phyloP scores from a whole-genome alignment of 495 filamentous ascomycete species.

The Massariosphaeria phaeospora region DNA sequence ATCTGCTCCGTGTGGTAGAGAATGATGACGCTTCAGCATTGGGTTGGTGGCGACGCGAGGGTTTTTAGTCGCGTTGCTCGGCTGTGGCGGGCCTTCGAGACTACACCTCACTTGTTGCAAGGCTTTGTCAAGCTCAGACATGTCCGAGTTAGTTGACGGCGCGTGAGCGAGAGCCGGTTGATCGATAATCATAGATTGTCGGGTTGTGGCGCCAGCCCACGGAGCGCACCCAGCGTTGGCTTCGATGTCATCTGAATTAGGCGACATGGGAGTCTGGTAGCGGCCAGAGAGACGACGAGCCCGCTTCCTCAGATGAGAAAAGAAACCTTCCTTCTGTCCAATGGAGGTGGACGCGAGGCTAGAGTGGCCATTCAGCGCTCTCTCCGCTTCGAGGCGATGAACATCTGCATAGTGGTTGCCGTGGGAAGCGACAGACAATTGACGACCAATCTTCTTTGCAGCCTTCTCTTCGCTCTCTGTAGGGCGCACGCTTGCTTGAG shows the following conservation, averaged over 20 bases:
- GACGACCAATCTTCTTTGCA: constrained; percentile 89
- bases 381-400: constrained; percentile 85
- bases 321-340: constrained; percentile 87
- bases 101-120: constrained; percentile 65
- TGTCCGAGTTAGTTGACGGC: constrained; percentile 45
- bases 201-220: constrained; percentile 70
- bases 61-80: constrained; percentile 34
- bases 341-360: constrained; percentile 59
- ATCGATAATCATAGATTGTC: constrained; percentile 80
- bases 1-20: constrained; percentile 65
- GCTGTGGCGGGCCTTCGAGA: constrained; percentile 50
- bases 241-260: constrained; percentile 77
- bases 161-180: constrained; percentile 43
- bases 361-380: constrained; percentile 77
- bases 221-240: constrained; percentile 87
- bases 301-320: constrained; percentile 92
- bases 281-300: constrained; percentile 89
- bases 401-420: constrained; percentile 84
- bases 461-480: constrained; percentile 60
- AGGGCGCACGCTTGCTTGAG: constrained; percentile 62
- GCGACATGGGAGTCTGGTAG: constrained; percentile 69
- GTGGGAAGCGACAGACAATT: constrained; percentile 91
- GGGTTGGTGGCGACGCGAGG: constrained; percentile 35
- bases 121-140: constrained; percentile 72
- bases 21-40: constrained; percentile 55